Evolutionary conservation across 1,139 yeast species (phyloP), one percentile per base, ranked within the genome.

Genomic region (Trichomonascaceae sp.): DNA sequence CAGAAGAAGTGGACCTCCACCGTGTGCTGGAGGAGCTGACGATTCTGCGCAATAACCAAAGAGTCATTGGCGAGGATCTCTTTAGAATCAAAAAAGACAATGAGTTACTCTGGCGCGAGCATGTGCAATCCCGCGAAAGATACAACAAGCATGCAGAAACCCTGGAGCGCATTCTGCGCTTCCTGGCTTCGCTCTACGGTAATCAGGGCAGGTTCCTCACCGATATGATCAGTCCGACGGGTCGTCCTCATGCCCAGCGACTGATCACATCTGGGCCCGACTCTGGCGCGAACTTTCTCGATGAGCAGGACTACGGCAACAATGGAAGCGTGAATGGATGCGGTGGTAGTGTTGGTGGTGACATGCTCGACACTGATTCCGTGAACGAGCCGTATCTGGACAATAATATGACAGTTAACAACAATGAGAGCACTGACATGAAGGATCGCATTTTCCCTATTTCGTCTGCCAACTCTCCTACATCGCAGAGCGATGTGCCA

Each of bases 51-150:
- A 64, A 71, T 46, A 82, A 81, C 47, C 98, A 89, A 55, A 51
- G 72, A 43, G 71, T 82, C 8, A 80, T 89, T 17, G 71, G 85
- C 3, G 93, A 85, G 43, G 97, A 89, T 50, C 63, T 89, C 39
- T 63, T 77, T 44, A 66, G 96, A 39, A 74, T 89, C 27, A 69
- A 87, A 42, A 77, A 76, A 44, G 98, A 92, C 51, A 89, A 89
- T 56, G 87, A 84, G 52, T 60, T 84, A 46, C 61, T 89, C 34
- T 89, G 98, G 98, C 76, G 76, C 40, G 98, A 89, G 52, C 78
- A 84, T 50, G 76, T 69, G 49, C 62, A 76, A 37, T 78, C 92
- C 3, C 65, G 96, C 37, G 96, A 89, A 52, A 71, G 92, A 41
- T 82, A 85, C 53, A 74, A 77, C 44, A 68, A 77, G 28, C 98